These are phyloP conservation scores for Aspergillus eucalypticola DNA, from an alignment of 2,329 filamentous ascomycete genomes.

Conservation along the genomic window DNA sequence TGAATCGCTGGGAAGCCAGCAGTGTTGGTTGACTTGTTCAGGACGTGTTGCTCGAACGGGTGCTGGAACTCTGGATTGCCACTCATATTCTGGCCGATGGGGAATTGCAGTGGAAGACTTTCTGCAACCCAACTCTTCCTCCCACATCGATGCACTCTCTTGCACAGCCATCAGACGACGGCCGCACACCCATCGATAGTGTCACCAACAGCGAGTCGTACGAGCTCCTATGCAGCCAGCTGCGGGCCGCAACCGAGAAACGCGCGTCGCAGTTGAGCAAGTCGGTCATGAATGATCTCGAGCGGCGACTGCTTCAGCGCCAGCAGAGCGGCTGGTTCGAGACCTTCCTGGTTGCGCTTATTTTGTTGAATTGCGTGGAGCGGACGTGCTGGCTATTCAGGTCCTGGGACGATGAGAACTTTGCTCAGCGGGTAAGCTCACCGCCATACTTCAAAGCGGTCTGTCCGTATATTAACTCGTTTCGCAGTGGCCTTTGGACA, in stretches of 20 bases:
- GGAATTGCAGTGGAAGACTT: slow-evolving; percentile 52
- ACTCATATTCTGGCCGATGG: slow-evolving; percentile 56
- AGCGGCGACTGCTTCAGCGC: slow-evolving; percentile 60
- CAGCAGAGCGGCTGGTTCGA: slow-evolving; percentile 59
- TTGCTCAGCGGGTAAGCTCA: slow-evolving; percentile 36
- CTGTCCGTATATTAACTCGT: neutral
- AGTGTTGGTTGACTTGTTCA: slow-evolving; percentile 18
- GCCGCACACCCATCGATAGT: slow-evolving; percentile 42
- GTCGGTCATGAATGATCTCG: slow-evolving; percentile 60
- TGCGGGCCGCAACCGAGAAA: slow-evolving; percentile 58
- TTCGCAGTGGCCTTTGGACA: slow-evolving; percentile 56
- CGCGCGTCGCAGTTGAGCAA: slow-evolving; percentile 55
- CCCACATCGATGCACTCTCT: slow-evolving; percentile 39
- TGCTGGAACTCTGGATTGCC: slow-evolving; percentile 58
- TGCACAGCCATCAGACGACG: slow-evolving; percentile 41
- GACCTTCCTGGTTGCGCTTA: slow-evolving; percentile 60
- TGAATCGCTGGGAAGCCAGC: neutral
- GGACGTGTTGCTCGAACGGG: slow-evolving; percentile 52
- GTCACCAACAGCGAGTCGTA: slow-evolving; percentile 48
- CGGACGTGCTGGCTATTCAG: slow-evolving; percentile 61
- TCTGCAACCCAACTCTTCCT: slow-evolving; percentile 47
- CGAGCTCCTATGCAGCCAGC: slow-evolving; percentile 54
- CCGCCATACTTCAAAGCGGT: neutral
- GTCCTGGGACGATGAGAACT: slow-evolving; percentile 50
- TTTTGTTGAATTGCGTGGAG: slow-evolving; percentile 61